A percentile compares a stretch with the other conserved stretches of the same genome.
Conservation (phyloP, 352 stramenopile species). For the Phytophthora idaei region DNA sequence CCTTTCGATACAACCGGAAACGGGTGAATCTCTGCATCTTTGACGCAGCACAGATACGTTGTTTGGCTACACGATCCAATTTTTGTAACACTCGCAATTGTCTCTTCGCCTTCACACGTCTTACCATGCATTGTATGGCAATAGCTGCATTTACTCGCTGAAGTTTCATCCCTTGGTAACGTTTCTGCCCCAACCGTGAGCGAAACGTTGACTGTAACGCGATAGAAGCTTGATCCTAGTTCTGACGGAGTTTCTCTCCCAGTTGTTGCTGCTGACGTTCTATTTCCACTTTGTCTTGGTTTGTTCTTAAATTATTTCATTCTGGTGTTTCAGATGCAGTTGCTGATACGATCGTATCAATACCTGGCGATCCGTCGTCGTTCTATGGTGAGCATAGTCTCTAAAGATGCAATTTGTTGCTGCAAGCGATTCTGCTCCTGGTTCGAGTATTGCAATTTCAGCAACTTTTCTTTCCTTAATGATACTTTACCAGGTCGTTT, state of each 20-base stretch:
- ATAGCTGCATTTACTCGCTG: constrained; percentile 42
- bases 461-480: constrained; percentile 17
- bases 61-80: constrained; percentile 12
- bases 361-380: constrained; percentile 34
- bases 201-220: constrained; percentile 65
- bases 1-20: constrained; percentile 45
- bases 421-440: constrained; percentile 32
- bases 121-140: constrained; percentile 50
- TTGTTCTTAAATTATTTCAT: constrained; percentile 44
- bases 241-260: constrained; percentile 29
- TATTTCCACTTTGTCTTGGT: constrained; percentile 44
- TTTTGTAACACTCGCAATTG: constrained; percentile 25
- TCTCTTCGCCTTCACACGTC: constrained; percentile 17
- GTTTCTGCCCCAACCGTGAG: constrained; percentile 59
- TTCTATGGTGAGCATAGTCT: constrained; percentile 38
- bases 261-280: constrained; percentile 46
- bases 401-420: constrained; percentile 26
- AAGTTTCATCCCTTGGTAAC: constrained; percentile 61
- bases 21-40: constrained; percentile 50
- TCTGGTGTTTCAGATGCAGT: constrained; percentile 53
- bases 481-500: constrained; percentile 19
- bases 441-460: constrained; percentile 31
- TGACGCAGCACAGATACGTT: constrained; percentile 13
- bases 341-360: constrained; percentile 44
- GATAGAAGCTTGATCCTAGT: constrained; percentile 57